phyloP scores from a whole-genome alignment of 768 basidiomycete species.

The Suillus lakei region DNA sequence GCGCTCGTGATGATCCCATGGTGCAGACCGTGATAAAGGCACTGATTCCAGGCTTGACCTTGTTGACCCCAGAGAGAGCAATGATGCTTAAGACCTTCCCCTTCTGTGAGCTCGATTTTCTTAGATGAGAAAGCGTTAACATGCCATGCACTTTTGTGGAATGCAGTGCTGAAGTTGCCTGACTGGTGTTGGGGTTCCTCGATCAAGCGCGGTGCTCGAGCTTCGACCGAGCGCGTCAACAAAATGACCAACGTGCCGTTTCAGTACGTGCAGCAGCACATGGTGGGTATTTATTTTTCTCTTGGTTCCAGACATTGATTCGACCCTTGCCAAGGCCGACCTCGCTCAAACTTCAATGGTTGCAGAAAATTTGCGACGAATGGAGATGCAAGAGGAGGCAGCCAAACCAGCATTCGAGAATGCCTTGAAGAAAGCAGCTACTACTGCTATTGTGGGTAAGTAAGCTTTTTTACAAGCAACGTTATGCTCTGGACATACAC shows the following conservation, averaged over 20 bases:
- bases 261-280: slow-evolving; percentile 5
- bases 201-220: slow-evolving; percentile 10
- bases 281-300: background rate
- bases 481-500: background rate
- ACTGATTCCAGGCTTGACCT: background rate
- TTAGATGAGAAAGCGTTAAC: background rate
- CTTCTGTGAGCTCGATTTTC: slow-evolving; percentile 9
- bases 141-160: background rate
- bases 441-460: slow-evolving; percentile 19
- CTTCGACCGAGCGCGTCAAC: background rate
- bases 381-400: slow-evolving; percentile 19
- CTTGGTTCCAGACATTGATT: background rate
- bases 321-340: background rate
- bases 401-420: slow-evolving; percentile 9
- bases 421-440: slow-evolving; percentile 18
- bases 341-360: slow-evolving; percentile 13
- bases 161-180: slow-evolving; percentile 12
- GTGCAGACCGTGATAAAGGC: background rate
- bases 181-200: slow-evolving; percentile 17
- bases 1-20: slow-evolving; percentile 7
- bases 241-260: slow-evolving; percentile 12
- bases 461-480: background rate
- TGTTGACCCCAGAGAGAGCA: slow-evolving; percentile 9
- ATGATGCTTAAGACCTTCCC: background rate
- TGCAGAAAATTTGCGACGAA: slow-evolving; percentile 18